Percentiles rank a stretch among this genome's conserved stretches.
phyloP scores from a whole-genome alignment of 2,329 filamentous ascomycete species.

The Diplocarpon rosae region DNA sequence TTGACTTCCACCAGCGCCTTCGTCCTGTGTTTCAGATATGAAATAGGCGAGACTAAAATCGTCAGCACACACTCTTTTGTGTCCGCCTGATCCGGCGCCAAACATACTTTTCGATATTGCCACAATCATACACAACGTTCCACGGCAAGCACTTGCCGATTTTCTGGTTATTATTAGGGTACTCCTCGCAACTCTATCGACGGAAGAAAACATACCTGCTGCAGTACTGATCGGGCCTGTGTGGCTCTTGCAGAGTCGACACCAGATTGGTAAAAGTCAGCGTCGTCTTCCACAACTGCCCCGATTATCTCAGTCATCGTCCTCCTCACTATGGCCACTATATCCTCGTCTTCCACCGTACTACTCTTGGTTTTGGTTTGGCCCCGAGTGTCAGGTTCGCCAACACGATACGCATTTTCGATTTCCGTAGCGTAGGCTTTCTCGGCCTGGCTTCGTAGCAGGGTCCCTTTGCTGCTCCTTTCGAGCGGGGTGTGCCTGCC shows the following conservation, averaged over 20 bases:
- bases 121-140: conserved; percentile 49
- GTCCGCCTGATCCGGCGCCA: too few species aligned
- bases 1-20: too few species aligned
- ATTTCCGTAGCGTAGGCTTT: conserved; percentile 37
- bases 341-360: neutral
- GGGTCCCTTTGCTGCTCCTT: conserved; percentile 54
- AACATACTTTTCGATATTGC: conserved; percentile 33
- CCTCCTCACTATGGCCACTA: conserved; percentile 21
- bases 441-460: conserved; percentile 41
- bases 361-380: neutral
- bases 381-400: neutral
- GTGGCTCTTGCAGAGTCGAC: conserved; percentile 39
- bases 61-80: too few species aligned
- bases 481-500: conserved; percentile 29
- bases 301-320: conserved; percentile 27
- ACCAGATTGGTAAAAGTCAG: conserved; percentile 45
- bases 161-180: conserved; percentile 11
- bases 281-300: conserved; percentile 27
- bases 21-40: too few species aligned
- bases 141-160: conserved; percentile 37
- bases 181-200: neutral
- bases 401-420: conserved; percentile 32
- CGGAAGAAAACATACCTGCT: conserved; percentile 6
- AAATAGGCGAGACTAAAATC: too few species aligned
- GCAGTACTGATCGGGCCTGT: conserved; percentile 13